A percentile compares a stretch with the other conserved stretches of the same genome.
phyloP scores from a whole-genome alignment of 345 rosid genomes.

The Lepidium africanum region DNA sequence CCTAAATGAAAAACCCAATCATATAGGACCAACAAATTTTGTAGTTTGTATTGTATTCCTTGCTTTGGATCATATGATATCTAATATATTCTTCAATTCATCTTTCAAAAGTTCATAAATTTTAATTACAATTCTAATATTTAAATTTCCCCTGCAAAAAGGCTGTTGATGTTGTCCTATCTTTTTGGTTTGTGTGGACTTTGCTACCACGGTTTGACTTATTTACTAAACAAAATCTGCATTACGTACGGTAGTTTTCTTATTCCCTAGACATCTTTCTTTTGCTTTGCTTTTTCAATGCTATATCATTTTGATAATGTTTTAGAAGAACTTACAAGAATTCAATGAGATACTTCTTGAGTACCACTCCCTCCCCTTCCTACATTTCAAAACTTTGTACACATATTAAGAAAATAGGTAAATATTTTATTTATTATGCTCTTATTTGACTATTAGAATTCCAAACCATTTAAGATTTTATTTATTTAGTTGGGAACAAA shows the following conservation, averaged over 20 bases:
- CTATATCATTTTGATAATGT: too few species aligned
- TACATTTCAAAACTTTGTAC: too few species aligned
- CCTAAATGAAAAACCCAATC: conserved; percentile 17
- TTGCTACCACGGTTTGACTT: background rate
- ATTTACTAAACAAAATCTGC: background rate
- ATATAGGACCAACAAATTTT: conserved; percentile 18
- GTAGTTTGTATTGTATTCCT: background rate
- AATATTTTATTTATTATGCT: too few species aligned
- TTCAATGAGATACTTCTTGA: too few species aligned
- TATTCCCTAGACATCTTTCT: background rate
- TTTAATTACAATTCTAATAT: too few species aligned
- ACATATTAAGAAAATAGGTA: too few species aligned
- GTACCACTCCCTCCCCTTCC: too few species aligned
- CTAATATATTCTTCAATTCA: background rate
- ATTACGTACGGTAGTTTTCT: background rate
- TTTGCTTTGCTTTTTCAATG: too few species aligned
- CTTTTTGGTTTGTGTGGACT: conserved; percentile 8
- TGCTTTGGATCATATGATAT: background rate
- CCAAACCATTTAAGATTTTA: too few species aligned
- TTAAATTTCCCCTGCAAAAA: background rate
- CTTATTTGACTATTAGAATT: too few species aligned
- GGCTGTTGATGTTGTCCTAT: conserved; percentile 6
- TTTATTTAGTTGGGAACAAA: too few species aligned
- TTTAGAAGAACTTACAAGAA: too few species aligned
- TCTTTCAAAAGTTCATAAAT: background rate